Evolutionary conservation across 495 filamentous ascomycete species (phyloP).

Genomic region (Penicillium turbatum): DNA sequence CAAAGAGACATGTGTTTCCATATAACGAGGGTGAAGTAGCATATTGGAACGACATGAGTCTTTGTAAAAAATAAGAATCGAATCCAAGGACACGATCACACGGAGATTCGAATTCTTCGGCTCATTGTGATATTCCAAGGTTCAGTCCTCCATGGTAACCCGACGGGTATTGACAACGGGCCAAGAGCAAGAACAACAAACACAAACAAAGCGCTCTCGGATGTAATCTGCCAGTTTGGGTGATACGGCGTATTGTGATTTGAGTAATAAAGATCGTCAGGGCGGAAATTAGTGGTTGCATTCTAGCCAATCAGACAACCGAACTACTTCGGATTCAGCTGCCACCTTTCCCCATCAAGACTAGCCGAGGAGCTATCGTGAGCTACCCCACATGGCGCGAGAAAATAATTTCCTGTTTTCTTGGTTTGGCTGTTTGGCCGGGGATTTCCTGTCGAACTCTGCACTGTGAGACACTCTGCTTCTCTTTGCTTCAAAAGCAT

Average conservation of each 20-base stretch:
- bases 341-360: constrained; percentile 11
- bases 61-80: too few relatives aligned
- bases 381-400: constrained; percentile 19
- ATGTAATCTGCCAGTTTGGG: neutral
- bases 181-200: neutral
- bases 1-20: neutral
- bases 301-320: constrained; percentile 4
- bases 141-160: neutral
- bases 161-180: neutral
- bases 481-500: neutral
- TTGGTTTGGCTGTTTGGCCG: neutral
- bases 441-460: neutral
- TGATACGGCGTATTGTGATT: neutral
- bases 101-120: too few relatives aligned
- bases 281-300: constrained; percentile 21
- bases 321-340: neutral
- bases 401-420: constrained; percentile 16
- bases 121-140: neutral
- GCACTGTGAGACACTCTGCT: constrained; percentile 2
- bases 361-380: constrained; percentile 8
- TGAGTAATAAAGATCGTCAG: constrained; percentile 21
- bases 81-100: too few relatives aligned
- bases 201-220: neutral
- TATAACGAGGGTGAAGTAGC: neutral
- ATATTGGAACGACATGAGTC: too few relatives aligned